Percentiles rank a stretch among this genome's conserved stretches.
Conservation (phyloP, 2,329 filamentous ascomycete species). For the Fusarium austroafricanum region DNA sequence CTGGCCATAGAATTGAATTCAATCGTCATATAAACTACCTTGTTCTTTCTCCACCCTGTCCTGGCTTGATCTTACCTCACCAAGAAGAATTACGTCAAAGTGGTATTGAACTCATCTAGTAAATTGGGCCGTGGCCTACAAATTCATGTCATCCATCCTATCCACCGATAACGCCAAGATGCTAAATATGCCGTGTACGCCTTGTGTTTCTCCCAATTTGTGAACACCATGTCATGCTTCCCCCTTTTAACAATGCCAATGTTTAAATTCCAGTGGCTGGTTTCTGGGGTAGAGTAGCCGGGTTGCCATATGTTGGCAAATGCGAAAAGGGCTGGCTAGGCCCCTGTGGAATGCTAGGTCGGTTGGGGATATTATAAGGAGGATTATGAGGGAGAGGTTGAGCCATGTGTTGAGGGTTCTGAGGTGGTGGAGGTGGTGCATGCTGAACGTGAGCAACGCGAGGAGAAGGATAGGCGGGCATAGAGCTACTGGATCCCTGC, state of each 20-base stretch:
- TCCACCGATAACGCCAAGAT: constrained; percentile 56
- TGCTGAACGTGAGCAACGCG: constrained; percentile 53
- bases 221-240: constrained; percentile 48
- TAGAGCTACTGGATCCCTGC: constrained; percentile 66
- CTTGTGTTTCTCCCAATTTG: constrained; percentile 44
- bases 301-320: constrained; percentile 68
- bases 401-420: constrained; percentile 54
- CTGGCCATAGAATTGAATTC: constrained; percentile 51
- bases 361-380: constrained; percentile 59
- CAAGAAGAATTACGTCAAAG: constrained; percentile 42
- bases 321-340: constrained; percentile 62
- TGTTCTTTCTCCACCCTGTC: constrained; percentile 1
- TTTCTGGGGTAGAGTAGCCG: constrained; percentile 70
- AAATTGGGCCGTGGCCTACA: constrained; percentile 46
- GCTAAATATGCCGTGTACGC: constrained; percentile 53
- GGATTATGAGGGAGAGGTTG: constrained; percentile 59
- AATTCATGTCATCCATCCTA: constrained; percentile 50
- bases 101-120: constrained; percentile 49
- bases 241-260: constrained; percentile 32
- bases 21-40: constrained; percentile 48
- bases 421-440: constrained; percentile 55
- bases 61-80: background rate
- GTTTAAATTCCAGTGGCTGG: constrained; percentile 62
- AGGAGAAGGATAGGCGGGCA: constrained; percentile 61
- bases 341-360: constrained; percentile 58